phyloP scores from a whole-genome alignment of 768 basidiomycete species.

The Cystofilobasidium capitatum region DNA sequence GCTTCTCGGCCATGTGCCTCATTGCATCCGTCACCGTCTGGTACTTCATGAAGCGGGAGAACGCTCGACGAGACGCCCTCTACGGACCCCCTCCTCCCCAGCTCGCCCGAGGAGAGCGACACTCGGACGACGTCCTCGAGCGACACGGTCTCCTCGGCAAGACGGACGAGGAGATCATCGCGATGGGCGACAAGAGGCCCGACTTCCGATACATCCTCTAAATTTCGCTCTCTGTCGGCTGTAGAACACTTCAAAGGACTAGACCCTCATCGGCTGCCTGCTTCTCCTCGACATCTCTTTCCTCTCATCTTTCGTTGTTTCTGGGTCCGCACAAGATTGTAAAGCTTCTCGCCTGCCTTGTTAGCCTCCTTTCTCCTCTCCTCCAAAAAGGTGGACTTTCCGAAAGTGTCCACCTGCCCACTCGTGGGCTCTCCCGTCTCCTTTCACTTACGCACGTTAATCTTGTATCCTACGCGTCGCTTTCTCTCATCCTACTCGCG shows the following conservation, averaged over 20 bases:
- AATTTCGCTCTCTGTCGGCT: background rate
- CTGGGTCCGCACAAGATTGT: too few relatives aligned
- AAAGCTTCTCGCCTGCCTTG: too few relatives aligned
- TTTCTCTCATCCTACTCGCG: too few relatives aligned
- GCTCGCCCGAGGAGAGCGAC: background rate
- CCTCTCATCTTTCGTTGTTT: too few relatives aligned
- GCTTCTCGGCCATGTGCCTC: slow-evolving; percentile 33
- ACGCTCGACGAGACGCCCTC: slow-evolving; percentile 37
- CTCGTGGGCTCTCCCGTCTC: too few relatives aligned
- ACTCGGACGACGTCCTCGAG: slow-evolving; percentile 18
- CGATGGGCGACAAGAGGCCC: slow-evolving; percentile 17
- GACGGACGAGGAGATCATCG: slow-evolving; percentile 24
- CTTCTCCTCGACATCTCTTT: too few relatives aligned
- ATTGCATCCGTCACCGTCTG: slow-evolving; percentile 31
- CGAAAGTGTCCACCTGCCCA: too few relatives aligned
- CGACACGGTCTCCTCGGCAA: slow-evolving; percentile 8
- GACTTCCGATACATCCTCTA: slow-evolving; percentile 18
- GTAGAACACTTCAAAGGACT: too few relatives aligned
- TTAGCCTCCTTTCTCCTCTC: too few relatives aligned
- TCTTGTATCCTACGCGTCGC: background rate
- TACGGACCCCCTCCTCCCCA: slow-evolving; percentile 34
- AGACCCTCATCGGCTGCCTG: too few relatives aligned
- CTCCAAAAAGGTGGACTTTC: too few relatives aligned
- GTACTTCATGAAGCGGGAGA: slow-evolving; percentile 37
- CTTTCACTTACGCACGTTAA: background rate